phyloP scores from a whole-genome alignment of 352 stramenopile genomes.

The Peronospora destructor region DNA sequence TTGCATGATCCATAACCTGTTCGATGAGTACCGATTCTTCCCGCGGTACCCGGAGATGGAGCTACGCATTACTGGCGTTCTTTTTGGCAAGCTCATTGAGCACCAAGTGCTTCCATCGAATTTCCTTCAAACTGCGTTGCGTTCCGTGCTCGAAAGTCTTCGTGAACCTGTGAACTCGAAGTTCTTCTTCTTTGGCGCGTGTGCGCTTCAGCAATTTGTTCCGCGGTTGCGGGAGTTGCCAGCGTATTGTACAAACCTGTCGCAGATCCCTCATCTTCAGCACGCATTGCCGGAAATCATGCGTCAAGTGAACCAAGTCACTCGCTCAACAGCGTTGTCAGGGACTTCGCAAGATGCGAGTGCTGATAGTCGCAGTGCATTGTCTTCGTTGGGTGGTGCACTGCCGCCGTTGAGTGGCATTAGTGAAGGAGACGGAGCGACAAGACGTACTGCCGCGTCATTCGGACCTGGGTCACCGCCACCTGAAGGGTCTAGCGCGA shows the following conservation, averaged over 20 bases:
- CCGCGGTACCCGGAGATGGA: slow-evolving; percentile 98
- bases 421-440: slow-evolving; percentile 19
- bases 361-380: slow-evolving; percentile 14
- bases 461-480: slow-evolving; percentile 22
- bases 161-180: slow-evolving; percentile 94
- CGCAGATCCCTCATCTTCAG: slow-evolving; percentile 95
- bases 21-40: slow-evolving; percentile 99
- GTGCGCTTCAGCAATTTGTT: slow-evolving; percentile 97
- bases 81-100: slow-evolving; percentile 98
- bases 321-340: slow-evolving; percentile 45
- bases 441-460: slow-evolving; percentile 14
- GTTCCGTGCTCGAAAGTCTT: slow-evolving; percentile 96
- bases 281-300: slow-evolving; percentile 90
- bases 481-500: slow-evolving; percentile 6
- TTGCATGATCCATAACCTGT: slow-evolving; percentile 99
- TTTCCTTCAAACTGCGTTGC: slow-evolving; percentile 95
- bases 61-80: slow-evolving; percentile 95
- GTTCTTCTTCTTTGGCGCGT: slow-evolving; percentile 98
- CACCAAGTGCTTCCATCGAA: slow-evolving; percentile 97
- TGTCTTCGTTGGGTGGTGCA: slow-evolving; percentile 19
- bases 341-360: slow-evolving; percentile 28
- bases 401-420: slow-evolving; percentile 16
- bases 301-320: slow-evolving; percentile 81
- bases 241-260: slow-evolving; percentile 97
- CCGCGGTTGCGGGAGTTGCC: slow-evolving; percentile 93